Evolutionary conservation across 2,329 filamentous ascomycete genomes (phyloP), one percentile per base, ranked within the genome.

Genomic region (Botrytis tulipae): DNA sequence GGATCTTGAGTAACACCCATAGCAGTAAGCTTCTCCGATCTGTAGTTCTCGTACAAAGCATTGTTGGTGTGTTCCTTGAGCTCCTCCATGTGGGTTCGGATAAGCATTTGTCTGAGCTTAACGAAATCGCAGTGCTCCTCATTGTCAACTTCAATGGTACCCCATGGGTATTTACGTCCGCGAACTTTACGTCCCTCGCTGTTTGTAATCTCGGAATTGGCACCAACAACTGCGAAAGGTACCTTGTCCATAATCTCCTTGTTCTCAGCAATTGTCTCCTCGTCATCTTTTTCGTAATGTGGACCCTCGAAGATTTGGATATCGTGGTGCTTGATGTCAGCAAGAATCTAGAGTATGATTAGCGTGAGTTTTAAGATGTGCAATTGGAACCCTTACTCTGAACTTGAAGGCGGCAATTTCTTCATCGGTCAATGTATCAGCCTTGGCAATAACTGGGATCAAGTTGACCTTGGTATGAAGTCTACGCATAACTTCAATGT

Each of bases 1-100:
- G 95, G 95, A 86, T 99, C 96, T 84, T 99, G 96, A 78, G 95
- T 95, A 80, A 99, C 95, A 83, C 96, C 96, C 95, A 99, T 98
- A 80, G 92, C 91, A 79, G 95, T 95, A 81, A 99, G 93, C 91
- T 99, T 99, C 87, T 98, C 96, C 82, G 95, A 98, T 85, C 96
- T 92, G 92, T 99, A 99, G 89, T 98, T 98, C 88, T 99, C 96
- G 87, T 99, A 99, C 80, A 99, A 87, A 78, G 88, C 90, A 87
- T 99, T 99, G 91, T 98, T 99, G 84, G 96, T 99, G 88, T 99
- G 94, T 88, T 99, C 96, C 91, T 99, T 99, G 87, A 99, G 94
- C 87, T 99, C 96, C 84, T 99, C 96, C 96, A 99, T 99, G 89
- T 99, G 96, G 73, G 96, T 99, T 84, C 96, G 93, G 87, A 99